Percentiles rank a stretch among this genome's conserved stretches.
Evolutionary conservation across 139 green algal genomes (phyloP).

Genomic region (Haematococcus sp.): DNA sequence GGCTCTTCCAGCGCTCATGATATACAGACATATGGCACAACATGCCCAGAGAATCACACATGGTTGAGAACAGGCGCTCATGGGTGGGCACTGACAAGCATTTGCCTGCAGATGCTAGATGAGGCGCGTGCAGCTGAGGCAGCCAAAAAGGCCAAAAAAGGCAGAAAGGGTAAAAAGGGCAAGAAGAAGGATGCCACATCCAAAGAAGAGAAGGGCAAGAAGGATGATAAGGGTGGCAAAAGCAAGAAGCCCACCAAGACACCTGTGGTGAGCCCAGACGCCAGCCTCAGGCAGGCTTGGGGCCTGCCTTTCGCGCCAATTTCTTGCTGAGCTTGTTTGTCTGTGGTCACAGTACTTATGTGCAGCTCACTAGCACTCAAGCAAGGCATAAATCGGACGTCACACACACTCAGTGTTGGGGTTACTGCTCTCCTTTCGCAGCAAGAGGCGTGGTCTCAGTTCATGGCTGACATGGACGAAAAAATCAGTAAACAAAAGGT

Average conservation of each 20-base stretch:
- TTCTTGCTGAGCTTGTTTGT: background rate
- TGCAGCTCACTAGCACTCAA: too few species aligned
- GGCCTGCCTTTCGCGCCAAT: background rate
- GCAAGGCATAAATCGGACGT: too few species aligned
- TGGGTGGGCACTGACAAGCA: too few species aligned
- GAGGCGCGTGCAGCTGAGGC: constrained; percentile 9
- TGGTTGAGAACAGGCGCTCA: too few species aligned
- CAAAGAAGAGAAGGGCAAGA: background rate
- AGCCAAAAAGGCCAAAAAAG: constrained; percentile 2
- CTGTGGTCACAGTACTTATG: too few species aligned
- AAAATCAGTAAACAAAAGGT: constrained; percentile 29
- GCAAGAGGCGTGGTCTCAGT: constrained; percentile 22
- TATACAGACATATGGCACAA: too few species aligned
- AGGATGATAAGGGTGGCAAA: constrained; percentile 5
- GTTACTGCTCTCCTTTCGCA: background rate
- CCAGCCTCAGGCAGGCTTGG: background rate
- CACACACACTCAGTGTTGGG: too few species aligned
- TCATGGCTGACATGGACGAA: constrained; percentile 25
- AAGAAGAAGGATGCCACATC: background rate
- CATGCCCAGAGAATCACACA: too few species aligned
- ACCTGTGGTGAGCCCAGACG: constrained; percentile 9
- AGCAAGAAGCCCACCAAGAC: constrained; percentile 15
- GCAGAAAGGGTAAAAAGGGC: constrained; percentile 15
- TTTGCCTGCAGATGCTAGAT: constrained; percentile 14
- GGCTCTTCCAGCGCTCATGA: too few species aligned